phyloP scores from a whole-genome alignment of 495 filamentous ascomycete species.

The Arthonia radiata region DNA sequence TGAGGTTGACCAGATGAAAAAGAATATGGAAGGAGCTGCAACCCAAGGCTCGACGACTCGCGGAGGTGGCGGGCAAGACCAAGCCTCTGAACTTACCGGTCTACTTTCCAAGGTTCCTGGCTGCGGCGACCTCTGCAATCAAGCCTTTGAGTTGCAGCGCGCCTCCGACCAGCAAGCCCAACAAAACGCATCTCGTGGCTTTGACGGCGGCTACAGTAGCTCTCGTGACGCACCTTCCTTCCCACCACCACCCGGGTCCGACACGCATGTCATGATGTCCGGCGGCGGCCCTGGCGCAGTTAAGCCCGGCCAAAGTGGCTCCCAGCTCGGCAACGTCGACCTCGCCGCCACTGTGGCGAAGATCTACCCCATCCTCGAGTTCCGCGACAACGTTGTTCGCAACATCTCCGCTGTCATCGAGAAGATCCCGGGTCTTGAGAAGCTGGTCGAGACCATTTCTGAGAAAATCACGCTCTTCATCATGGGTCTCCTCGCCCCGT shows the following conservation, averaged over 20 bases:
- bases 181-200: conserved; percentile 21
- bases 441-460: conserved; percentile 66
- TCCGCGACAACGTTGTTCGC: conserved; percentile 79
- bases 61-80: conserved; percentile 10
- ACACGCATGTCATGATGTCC: conserved; percentile 46
- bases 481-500: conserved; percentile 70
- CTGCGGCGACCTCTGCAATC: conserved; percentile 39
- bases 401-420: conserved; percentile 61
- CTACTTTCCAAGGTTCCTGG: conserved; percentile 59
- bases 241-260: conserved; percentile 22
- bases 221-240: too few relatives aligned
- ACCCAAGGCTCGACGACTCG: conserved; percentile 23
- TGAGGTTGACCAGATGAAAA: conserved; percentile 73
- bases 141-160: conserved; percentile 53
- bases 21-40: conserved; percentile 39
- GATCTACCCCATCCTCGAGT: conserved; percentile 86
- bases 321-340: conserved; percentile 63
- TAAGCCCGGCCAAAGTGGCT: too few relatives aligned
- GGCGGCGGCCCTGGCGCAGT: too few relatives aligned
- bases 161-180: conserved; percentile 47
- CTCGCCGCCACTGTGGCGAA: conserved; percentile 53
- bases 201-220: conserved; percentile 18
- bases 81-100: conserved; percentile 32
- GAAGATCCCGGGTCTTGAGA: conserved; percentile 75
- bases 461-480: conserved; percentile 80